Evolutionary conservation across 805 yeast genomes (phyloP).

Genomic region (Kodamaea laetipori): DNA sequence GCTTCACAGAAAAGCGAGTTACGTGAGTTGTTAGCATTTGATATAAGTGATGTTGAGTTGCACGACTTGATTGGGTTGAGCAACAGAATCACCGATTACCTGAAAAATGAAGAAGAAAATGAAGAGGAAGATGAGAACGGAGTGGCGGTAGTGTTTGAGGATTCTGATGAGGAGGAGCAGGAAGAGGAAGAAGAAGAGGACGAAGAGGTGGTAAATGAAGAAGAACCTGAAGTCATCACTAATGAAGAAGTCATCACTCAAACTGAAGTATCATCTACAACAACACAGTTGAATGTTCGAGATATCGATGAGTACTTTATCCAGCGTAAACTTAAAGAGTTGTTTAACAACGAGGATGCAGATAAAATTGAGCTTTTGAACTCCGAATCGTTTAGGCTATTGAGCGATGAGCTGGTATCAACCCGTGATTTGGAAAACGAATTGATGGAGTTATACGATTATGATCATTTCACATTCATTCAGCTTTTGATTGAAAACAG

Average conservation of each 20-base stretch:
- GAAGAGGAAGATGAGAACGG: conserved; percentile 19
- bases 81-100: conserved; percentile 54
- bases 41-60: conserved; percentile 45
- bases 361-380: conserved; percentile 40
- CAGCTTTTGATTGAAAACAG: conserved; percentile 53
- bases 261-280: neutral
- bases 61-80: conserved; percentile 48
- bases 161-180: conserved; percentile 18
- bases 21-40: conserved; percentile 46
- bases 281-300: conserved; percentile 10
- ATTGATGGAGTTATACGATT: conserved; percentile 55
- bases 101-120: conserved; percentile 15
- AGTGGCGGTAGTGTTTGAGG: conserved; percentile 26
- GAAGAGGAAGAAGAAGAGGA: conserved; percentile 12
- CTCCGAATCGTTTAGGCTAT: conserved; percentile 37
- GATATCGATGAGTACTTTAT: conserved; percentile 49
- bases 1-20: conserved; percentile 44
- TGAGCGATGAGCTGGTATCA: conserved; percentile 40
- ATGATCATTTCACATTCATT: conserved; percentile 53
- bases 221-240: neutral
- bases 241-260: conserved; percentile 3
- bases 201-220: conserved; percentile 11
- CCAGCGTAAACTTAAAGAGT: conserved; percentile 47
- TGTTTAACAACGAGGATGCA: conserved; percentile 40
- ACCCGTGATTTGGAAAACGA: conserved; percentile 52